phyloP scores from a whole-genome alignment of 768 basidiomycete species.

The Terana coerulea region DNA sequence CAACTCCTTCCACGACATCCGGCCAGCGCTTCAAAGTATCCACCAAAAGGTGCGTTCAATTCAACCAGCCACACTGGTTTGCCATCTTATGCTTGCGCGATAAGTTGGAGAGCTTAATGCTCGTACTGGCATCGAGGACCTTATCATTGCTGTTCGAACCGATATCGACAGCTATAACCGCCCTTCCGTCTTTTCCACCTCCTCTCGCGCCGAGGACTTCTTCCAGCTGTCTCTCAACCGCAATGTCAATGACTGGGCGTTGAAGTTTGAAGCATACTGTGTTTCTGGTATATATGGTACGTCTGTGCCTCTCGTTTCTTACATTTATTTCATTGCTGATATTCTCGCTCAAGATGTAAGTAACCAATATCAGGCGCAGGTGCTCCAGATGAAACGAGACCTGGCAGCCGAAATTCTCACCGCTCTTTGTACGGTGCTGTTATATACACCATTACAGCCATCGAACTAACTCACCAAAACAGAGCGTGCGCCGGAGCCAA shows the following conservation, averaged over 20 bases:
- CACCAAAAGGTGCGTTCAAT: too few species aligned
- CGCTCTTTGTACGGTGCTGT: background rate
- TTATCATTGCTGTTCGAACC: constrained; percentile 2
- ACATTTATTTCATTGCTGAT: background rate
- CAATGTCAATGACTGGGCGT: background rate
- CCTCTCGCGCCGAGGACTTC: constrained; percentile 2
- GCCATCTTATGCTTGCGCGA: too few species aligned
- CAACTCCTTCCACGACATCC: too few species aligned
- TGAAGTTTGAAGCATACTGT: constrained; percentile 8
- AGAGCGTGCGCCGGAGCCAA: background rate
- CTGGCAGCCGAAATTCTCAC: background rate
- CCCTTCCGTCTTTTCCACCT: background rate
- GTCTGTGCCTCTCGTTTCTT: too few species aligned
- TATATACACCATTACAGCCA: background rate
- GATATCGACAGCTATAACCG: background rate
- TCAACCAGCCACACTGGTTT: too few species aligned
- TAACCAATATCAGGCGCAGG: background rate
- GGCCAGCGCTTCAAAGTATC: too few species aligned
- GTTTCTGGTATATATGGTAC: background rate
- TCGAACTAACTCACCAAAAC: background rate
- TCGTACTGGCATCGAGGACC: constrained; percentile 6
- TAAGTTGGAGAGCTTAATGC: background rate
- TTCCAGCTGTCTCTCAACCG: background rate
- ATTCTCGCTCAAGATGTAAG: background rate
- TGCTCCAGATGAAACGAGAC: constrained; percentile 7